Conservation (phyloP, 1,284 basidiomycete species). For the Irpex sp. region DNA sequence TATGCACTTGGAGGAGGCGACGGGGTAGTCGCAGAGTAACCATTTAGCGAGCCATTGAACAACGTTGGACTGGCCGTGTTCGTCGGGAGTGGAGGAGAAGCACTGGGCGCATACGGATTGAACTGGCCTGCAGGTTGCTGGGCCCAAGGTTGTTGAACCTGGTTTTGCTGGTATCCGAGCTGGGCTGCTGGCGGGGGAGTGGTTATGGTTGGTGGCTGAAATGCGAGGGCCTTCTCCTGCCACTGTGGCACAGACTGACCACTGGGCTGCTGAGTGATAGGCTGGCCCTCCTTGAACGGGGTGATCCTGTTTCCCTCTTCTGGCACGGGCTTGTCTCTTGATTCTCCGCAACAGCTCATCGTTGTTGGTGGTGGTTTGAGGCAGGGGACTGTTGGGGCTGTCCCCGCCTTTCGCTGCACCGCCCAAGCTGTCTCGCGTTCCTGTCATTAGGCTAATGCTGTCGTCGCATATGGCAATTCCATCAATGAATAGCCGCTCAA, state of each 20-base stretch:
- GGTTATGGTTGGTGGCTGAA: constrained; percentile 37
- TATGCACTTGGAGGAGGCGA: constrained; percentile 10
- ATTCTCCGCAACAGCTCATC: constrained; percentile 61
- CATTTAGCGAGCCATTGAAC: constrained; percentile 7
- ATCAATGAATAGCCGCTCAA: not conserved
- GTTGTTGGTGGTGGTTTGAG: constrained; percentile 8
- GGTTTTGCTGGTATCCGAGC: constrained; percentile 28
- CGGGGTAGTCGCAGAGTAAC: not conserved
- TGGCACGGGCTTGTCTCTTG: constrained; percentile 24
- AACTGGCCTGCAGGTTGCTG: constrained; percentile 12
- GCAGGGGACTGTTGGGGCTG: not conserved
- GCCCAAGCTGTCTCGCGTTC: not conserved
- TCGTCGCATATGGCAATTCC: not conserved
- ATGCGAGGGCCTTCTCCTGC: constrained; percentile 26
- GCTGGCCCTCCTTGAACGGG: constrained; percentile 16
- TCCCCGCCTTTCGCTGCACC: not conserved
- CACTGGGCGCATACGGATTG: constrained; percentile 11
- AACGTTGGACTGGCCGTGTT: constrained; percentile 8
- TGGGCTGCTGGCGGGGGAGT: constrained; percentile 41
- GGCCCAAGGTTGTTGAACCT: constrained; percentile 12
- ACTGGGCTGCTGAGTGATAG: constrained; percentile 51
- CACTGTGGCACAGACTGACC: constrained; percentile 22
- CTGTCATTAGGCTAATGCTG: not conserved
- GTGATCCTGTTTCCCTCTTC: constrained; percentile 21
- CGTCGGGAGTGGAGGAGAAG: constrained; percentile 26